Evolutionary conservation across 2,329 filamentous ascomycete species (phyloP).

Genomic region (Arachnopeziza araneosa): DNA sequence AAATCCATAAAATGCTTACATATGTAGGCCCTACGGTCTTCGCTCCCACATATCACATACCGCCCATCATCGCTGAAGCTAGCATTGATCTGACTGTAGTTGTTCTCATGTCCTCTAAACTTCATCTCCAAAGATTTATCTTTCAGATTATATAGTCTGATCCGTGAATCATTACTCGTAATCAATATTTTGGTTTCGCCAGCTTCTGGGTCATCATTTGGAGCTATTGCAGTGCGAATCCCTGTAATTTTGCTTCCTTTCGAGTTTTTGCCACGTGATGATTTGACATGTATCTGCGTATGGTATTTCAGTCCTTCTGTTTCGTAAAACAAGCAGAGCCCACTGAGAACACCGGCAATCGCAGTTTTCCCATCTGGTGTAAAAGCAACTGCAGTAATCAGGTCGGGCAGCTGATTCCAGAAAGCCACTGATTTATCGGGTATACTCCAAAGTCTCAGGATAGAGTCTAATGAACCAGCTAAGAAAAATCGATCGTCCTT

Average conservation of each 20-base stretch:
- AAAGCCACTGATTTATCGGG: conserved; percentile 92
- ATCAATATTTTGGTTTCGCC: conserved; percentile 75
- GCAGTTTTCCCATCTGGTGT: conserved; percentile 85
- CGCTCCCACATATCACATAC: conserved; percentile 88
- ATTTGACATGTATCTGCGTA: conserved; percentile 88
- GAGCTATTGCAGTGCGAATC: conserved; percentile 67
- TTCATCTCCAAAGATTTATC: conserved; percentile 85
- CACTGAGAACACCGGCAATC: conserved; percentile 82
- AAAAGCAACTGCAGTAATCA: conserved; percentile 92
- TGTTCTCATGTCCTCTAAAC: conserved; percentile 86
- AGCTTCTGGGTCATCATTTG: conserved; percentile 45
- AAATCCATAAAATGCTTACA: conserved; percentile 34
- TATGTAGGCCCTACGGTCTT: conserved; percentile 84
- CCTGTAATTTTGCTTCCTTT: conserved; percentile 98
- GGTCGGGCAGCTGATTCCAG: conserved; percentile 69
- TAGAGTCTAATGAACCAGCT: conserved; percentile 84
- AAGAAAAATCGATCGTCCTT: conserved; percentile 95
- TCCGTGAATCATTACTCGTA: conserved; percentile 89
- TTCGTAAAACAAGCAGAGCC: conserved; percentile 84
- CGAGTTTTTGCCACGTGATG: conserved; percentile 84
- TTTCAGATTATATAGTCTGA: conserved; percentile 82
- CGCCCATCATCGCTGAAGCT: conserved; percentile 80
- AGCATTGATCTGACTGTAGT: conserved; percentile 83
- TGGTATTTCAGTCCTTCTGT: conserved; percentile 83
- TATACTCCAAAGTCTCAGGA: conserved; percentile 90